These are phyloP conservation scores for Kodamaea suecica DNA, from an alignment of 1,139 yeast species.

Conservation along the genomic window DNA sequence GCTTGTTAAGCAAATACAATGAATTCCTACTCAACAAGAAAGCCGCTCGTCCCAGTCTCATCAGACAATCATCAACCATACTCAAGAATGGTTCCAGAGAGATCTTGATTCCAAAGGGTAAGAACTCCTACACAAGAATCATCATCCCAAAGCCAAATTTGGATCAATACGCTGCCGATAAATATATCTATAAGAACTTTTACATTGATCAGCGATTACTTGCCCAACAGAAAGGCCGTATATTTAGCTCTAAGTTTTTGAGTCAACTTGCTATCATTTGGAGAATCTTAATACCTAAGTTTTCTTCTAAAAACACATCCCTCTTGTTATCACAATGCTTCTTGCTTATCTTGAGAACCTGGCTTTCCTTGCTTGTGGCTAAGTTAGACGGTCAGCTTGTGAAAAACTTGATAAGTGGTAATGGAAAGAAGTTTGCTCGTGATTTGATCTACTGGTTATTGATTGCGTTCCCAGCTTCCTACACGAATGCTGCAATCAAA, in stretches of 20 bases:
- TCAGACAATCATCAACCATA: conserved; percentile 42
- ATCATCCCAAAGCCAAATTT: conserved; percentile 56
- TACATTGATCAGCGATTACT: conserved; percentile 36
- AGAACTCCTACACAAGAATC: conserved; percentile 41
- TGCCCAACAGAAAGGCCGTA: conserved; percentile 25
- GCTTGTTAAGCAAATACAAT: conserved; percentile 29
- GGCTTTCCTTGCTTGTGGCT: conserved; percentile 83
- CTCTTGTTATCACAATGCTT: conserved; percentile 69
- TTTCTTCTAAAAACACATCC: conserved; percentile 65
- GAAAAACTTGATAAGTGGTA: conserved; percentile 81
- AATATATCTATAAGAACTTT: conserved; percentile 57
- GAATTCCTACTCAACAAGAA: conserved; percentile 29
- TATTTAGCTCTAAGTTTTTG: conserved; percentile 65
- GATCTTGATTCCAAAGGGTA: conserved; percentile 52
- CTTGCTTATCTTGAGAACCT: conserved; percentile 77
- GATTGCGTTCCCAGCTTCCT: conserved; percentile 90
- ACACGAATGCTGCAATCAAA: conserved; percentile 87
- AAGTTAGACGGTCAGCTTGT: conserved; percentile 91
- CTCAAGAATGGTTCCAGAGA: conserved; percentile 55
- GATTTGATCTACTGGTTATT: conserved; percentile 85
- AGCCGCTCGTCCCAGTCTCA: conserved; percentile 37
- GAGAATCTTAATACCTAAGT: conserved; percentile 75
- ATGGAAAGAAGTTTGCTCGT: conserved; percentile 69
- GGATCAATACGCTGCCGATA: conserved; percentile 67
- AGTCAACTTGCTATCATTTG: conserved; percentile 75